phyloP scores from a whole-genome alignment of 257 asterid species.

The Perilla frutescens region DNA sequence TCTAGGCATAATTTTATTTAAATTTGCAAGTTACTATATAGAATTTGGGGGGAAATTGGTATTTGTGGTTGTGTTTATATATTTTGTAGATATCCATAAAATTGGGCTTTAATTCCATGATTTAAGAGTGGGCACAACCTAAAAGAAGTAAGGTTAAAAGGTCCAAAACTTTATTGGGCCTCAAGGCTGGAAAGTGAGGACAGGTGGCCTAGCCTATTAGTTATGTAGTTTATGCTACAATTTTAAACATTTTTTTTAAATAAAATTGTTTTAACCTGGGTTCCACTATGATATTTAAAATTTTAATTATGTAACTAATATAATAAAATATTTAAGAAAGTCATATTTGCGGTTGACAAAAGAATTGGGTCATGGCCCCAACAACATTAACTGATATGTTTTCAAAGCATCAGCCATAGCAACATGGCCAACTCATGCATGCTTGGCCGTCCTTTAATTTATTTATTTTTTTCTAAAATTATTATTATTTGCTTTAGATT shows the following conservation, averaged over 20 bases:
- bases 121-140: not conserved
- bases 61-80: too few species aligned
- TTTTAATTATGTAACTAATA: not conserved
- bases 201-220: not conserved
- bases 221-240: too few species aligned
- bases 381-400: constrained; percentile 27
- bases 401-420: constrained; percentile 11
- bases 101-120: not conserved
- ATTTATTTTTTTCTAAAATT: not conserved
- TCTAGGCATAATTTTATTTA: too few species aligned
- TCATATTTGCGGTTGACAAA: constrained; percentile 23
- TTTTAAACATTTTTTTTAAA: too few species aligned
- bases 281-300: not conserved
- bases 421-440: constrained; percentile 49
- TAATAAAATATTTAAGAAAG: not conserved
- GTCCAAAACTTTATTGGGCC: not conserved
- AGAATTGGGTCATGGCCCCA: constrained; percentile 39
- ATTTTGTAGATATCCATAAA: not conserved
- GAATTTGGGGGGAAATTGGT: too few species aligned
- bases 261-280: not conserved
- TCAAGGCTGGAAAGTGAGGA: not conserved
- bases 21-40: too few species aligned
- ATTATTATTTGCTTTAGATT: not conserved
- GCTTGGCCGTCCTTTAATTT: constrained; percentile 24
- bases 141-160: not conserved